Percentiles rank a stretch among this genome's conserved stretches.
Evolutionary conservation across 2,329 filamentous ascomycete species (phyloP).

Genomic region (Ambrosiella xylebori): DNA sequence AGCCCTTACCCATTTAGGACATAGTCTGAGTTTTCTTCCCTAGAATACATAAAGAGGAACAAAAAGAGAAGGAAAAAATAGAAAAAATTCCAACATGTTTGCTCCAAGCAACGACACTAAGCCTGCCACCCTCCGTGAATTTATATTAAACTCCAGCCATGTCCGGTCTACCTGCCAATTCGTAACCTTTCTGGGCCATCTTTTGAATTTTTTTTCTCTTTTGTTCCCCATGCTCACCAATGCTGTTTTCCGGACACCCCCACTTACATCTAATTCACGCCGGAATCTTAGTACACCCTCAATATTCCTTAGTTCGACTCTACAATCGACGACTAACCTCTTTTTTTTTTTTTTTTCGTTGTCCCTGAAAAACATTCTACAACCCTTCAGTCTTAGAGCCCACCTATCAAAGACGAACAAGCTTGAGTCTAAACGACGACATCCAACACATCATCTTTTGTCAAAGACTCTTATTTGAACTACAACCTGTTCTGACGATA

Average conservation of each 20-base stretch:
- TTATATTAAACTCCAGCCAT: constrained; percentile 2
- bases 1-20: background rate
- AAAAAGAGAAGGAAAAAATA: background rate
- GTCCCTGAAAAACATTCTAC: background rate
- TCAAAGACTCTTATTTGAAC: too few species aligned
- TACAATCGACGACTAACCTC: background rate
- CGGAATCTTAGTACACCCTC: background rate
- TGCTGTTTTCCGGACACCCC: background rate
- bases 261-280: background rate
- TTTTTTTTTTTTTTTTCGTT: background rate
- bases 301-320: background rate
- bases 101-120: background rate
- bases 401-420: too few species aligned
- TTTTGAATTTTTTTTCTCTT: background rate
- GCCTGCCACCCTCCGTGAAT: background rate
- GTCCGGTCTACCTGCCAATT: background rate
- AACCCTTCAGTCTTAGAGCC: background rate
- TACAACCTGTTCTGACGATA: background rate
- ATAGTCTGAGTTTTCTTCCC: background rate
- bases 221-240: background rate
- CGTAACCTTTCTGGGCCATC: background rate
- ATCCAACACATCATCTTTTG: too few species aligned
- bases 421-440: background rate
- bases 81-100: background rate
- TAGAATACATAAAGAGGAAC: background rate